Evolutionary conservation across 768 basidiomycete genomes (phyloP).

Genomic region (Boletus sp.): DNA sequence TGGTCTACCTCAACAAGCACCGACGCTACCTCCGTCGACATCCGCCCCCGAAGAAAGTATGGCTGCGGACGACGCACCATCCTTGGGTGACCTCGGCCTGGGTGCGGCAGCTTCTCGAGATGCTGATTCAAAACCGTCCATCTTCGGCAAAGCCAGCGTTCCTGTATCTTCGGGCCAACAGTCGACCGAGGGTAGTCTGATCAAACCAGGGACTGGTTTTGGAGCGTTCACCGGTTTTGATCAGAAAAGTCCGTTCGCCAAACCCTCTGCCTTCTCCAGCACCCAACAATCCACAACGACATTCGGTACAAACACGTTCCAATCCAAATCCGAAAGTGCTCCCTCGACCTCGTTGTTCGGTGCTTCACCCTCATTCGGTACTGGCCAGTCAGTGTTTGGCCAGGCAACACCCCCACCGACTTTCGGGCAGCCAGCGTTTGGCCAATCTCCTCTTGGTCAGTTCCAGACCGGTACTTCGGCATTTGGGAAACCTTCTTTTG

Average conservation of each 20-base stretch:
- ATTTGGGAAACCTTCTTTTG: constrained; percentile 26
- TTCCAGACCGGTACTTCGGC: constrained; percentile 7
- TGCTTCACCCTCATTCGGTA: constrained; percentile 32
- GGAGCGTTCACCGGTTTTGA: constrained; percentile 28
- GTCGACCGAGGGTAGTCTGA: constrained; percentile 17
- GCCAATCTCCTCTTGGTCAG: constrained; percentile 33
- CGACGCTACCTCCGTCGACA: neutral
- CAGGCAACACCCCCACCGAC: constrained; percentile 19
- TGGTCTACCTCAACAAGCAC: constrained; percentile 4
- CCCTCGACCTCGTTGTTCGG: constrained; percentile 26
- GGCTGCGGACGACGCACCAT: constrained; percentile 30
- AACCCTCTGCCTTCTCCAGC: constrained; percentile 21
- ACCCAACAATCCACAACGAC: constrained; percentile 6
- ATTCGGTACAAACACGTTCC: constrained; percentile 18
- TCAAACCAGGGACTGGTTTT: constrained; percentile 37
- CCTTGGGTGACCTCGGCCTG: constrained; percentile 32
- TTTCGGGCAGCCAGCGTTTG: constrained; percentile 41
- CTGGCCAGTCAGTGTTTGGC: constrained; percentile 34
- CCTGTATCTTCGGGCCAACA: constrained; percentile 11
- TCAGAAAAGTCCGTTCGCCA: constrained; percentile 27
- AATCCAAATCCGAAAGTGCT: constrained; percentile 11
- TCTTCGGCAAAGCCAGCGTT: constrained; percentile 29
- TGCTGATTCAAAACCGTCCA: constrained; percentile 27
- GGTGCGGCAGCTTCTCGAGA: constrained; percentile 23
- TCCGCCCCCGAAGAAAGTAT: constrained; percentile 30